Conservation (phyloP, 768 basidiomycete species). For the Tricholomella constricta region DNA sequence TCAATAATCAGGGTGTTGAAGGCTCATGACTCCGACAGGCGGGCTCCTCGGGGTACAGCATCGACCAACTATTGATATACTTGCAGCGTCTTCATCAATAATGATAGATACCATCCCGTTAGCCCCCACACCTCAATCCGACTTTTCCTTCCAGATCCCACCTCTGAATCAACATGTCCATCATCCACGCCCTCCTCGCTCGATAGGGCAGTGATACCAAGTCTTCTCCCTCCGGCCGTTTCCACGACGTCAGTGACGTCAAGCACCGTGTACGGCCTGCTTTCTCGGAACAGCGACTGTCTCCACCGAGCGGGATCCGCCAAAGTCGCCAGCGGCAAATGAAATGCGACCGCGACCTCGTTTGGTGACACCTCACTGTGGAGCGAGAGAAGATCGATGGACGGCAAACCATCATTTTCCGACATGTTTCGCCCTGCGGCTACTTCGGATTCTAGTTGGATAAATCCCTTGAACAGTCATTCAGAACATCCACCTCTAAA, state of each 20-base stretch:
- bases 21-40: too few species aligned
- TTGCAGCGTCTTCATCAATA: slow-evolving; percentile 58
- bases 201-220: slow-evolving; percentile 24
- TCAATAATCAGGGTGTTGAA: not conserved
- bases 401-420: slow-evolving; percentile 56
- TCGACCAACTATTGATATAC: slow-evolving; percentile 40
- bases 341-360: slow-evolving; percentile 74
- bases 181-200: slow-evolving; percentile 27
- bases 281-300: slow-evolving; percentile 55
- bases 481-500: not conserved
- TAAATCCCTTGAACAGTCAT: slow-evolving; percentile 37
- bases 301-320: slow-evolving; percentile 50
- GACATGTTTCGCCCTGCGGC: slow-evolving; percentile 16
- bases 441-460: slow-evolving; percentile 28
- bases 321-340: slow-evolving; percentile 62
- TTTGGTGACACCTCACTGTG: slow-evolving; percentile 45
- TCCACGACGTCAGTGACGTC: slow-evolving; percentile 64
- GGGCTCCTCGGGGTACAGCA: too few species aligned
- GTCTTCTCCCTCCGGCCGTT: slow-evolving; percentile 14
- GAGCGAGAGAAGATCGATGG: slow-evolving; percentile 54
- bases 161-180: slow-evolving; percentile 36
- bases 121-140: slow-evolving; percentile 79
- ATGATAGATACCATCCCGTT: slow-evolving; percentile 79
- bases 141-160: slow-evolving; percentile 42
- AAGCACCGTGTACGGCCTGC: slow-evolving; percentile 63